These are phyloP conservation scores for Bondarzewia mesenterica DNA, from an alignment of 1,284 basidiomycete species.

Conservation along the genomic window DNA sequence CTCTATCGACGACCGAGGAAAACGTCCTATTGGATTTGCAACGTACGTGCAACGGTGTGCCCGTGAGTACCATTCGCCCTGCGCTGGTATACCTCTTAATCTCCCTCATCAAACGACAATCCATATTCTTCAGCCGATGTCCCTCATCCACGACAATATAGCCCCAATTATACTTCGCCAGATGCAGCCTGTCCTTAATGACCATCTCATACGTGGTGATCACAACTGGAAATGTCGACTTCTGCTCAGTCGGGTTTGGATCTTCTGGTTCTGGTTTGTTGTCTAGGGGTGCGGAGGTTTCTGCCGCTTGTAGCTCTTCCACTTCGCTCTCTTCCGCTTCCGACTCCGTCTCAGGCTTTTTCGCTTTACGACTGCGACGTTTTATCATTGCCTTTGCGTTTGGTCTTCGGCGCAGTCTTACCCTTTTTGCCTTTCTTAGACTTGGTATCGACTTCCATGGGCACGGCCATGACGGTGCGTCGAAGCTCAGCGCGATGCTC, in stretches of 20 bases:
- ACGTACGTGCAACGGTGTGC: slow-evolving; percentile 81
- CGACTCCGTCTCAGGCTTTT: neutral
- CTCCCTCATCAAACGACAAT: slow-evolving; percentile 86
- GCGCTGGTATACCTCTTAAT: slow-evolving; percentile 84
- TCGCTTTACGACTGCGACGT: neutral
- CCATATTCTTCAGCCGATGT: slow-evolving; percentile 88
- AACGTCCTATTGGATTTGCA: no score
- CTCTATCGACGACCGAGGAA: neutral
- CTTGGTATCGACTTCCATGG: neutral
- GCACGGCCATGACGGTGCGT: slow-evolving; percentile 40
- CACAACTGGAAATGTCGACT: slow-evolving; percentile 65
- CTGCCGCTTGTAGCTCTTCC: neutral
- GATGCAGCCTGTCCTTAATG: slow-evolving; percentile 69
- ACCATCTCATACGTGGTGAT: slow-evolving; percentile 93
- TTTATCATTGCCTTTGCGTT: slow-evolving; percentile 3
- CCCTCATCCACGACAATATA: slow-evolving; percentile 97
- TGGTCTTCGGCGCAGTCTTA: slow-evolving; percentile 11
- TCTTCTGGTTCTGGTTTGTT: slow-evolving; percentile 3
- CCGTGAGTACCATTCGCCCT: slow-evolving; percentile 88
- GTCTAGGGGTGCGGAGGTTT: no score
- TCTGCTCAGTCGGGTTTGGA: slow-evolving; percentile 14
- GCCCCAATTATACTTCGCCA: slow-evolving; percentile 75
- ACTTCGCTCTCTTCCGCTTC: slow-evolving; percentile 9
- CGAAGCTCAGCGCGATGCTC: slow-evolving; percentile 72
- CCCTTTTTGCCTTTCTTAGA: neutral